phyloP scores from a whole-genome alignment of 331 rosid genomes.

The Phaseolus coccineus region DNA sequence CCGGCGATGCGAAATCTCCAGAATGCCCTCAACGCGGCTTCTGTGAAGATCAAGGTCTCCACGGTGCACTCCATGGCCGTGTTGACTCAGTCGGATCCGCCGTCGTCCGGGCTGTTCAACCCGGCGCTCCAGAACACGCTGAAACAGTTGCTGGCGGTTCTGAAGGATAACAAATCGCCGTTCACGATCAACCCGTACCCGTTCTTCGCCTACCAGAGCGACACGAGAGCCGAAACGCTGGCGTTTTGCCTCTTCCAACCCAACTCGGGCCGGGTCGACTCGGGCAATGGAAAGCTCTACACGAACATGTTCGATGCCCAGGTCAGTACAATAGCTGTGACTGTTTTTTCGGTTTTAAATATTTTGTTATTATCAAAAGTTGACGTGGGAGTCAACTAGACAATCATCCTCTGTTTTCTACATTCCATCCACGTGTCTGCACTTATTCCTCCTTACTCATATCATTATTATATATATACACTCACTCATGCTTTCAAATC shows the following conservation, averaged over 20 bases:
- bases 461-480: no score
- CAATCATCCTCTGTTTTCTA: conserved; percentile 11
- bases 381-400: conserved; percentile 45
- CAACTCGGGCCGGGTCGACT: conserved; percentile 84
- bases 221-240: conserved; percentile 82
- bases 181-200: conserved; percentile 88
- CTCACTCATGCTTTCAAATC: not conserved
- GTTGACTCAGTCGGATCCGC: conserved; percentile 79
- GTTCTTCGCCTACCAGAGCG: conserved; percentile 82
- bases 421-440: conserved; percentile 42
- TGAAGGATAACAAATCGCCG: conserved; percentile 69
- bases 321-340: conserved; percentile 47
- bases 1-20: conserved; percentile 89
- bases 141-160: conserved; percentile 58
- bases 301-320: conserved; percentile 97
- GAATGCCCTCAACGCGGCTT: conserved; percentile 62
- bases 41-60: conserved; percentile 70
- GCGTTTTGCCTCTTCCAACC: conserved; percentile 86
- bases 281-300: conserved; percentile 77
- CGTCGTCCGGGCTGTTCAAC: conserved; percentile 75
- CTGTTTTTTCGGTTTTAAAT: not conserved
- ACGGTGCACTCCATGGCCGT: conserved; percentile 91
- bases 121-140: conserved; percentile 53
- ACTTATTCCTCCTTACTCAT: not conserved
- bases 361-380: not conserved